Base-by-base conservation (phyloP, 805 yeast genomes). In the Myxozyma vanderwaltii region DNA sequence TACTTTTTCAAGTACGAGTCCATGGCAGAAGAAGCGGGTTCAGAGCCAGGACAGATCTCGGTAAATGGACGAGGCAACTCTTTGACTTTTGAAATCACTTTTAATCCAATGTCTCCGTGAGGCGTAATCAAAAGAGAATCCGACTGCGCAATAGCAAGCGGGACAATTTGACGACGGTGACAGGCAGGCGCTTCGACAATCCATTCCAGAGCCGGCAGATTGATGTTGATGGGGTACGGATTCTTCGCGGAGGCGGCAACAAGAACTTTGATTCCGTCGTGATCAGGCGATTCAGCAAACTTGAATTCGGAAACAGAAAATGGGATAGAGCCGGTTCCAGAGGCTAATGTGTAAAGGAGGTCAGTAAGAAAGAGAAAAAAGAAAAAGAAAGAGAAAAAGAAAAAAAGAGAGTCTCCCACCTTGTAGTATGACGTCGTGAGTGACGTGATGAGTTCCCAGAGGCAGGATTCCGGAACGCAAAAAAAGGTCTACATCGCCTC, bases 381-480 rank as follows among this genome's bases (percentile, higher is more conserved):
- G 27, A 33, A 29, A 10, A 29, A 10, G 10, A 29, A 50, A n/a
- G 8, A 40, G 17, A 36, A 33, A 29, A 10, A 29, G 33, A 29
- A 29, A 29, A 10, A 29, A 29, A 10, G 33, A 29, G 10, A 29
- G n/a, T 5, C 39, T 40, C 49, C 23, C 40, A 52, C 50, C 39
- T n/a, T 46, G 43, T 8, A 61, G 33, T 29, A 27, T 29, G 23
- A 61, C 64, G 24, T 58, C 64, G 33, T 58, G 64, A 8, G 64
- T 26, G 27, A 59, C 63, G 36, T 61, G 64, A 41, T 61, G 64
- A 4, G 64, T 59, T n/a, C 64, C 64, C 8, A 61, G 54, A 13
- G 64, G 64, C 36, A 61, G 54, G 17, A 61, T 54, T 5, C 64
- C 64, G 8, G 64, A 61, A 17, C 60, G 27, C 39, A 61, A 36